phyloP scores from a whole-genome alignment of 225 moss, liverwort and hornwort genomes.

The Sphagnum contortum region DNA sequence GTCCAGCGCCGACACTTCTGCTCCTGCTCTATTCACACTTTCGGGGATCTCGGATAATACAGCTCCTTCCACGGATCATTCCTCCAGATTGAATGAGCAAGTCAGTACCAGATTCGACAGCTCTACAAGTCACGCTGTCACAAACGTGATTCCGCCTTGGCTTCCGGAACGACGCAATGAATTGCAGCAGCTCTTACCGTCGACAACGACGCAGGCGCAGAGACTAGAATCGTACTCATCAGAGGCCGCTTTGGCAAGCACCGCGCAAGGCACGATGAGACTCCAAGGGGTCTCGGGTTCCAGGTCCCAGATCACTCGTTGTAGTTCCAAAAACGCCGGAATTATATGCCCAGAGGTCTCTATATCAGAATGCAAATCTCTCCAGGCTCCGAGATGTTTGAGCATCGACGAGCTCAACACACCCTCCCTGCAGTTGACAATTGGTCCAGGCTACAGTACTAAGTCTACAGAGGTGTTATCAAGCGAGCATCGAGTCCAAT shows the following conservation, averaged over 20 bases:
- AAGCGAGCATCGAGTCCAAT: background rate
- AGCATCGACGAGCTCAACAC: constrained; percentile 10
- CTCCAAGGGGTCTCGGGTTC: too few species aligned
- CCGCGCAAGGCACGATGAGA: too few species aligned
- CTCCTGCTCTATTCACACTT: constrained; percentile 20
- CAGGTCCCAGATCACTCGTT: too few species aligned
- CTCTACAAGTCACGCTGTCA: constrained; percentile 21
- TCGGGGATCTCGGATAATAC: constrained; percentile 34
- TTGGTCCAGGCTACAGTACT: constrained; percentile 27
- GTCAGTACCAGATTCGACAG: constrained; percentile 2
- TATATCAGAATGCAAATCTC: background rate
- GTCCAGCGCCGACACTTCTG: constrained; percentile 29
- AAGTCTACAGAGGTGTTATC: background rate
- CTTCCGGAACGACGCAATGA: constrained; percentile 8
- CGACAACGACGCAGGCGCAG: background rate
- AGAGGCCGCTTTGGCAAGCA: background rate
- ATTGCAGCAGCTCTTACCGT: constrained; percentile 13
- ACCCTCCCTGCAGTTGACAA: constrained; percentile 28
- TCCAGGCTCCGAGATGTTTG: background rate
- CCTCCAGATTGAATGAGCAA: constrained; percentile 6
- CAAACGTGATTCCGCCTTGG: too few species aligned
- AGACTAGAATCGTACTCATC: background rate
- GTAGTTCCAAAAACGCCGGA: too few species aligned
- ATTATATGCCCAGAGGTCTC: too few species aligned
- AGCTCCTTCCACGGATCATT: constrained; percentile 15